phyloP scores from a whole-genome alignment of 2,329 filamentous ascomycete species.

The Ophiostoma sp. region DNA sequence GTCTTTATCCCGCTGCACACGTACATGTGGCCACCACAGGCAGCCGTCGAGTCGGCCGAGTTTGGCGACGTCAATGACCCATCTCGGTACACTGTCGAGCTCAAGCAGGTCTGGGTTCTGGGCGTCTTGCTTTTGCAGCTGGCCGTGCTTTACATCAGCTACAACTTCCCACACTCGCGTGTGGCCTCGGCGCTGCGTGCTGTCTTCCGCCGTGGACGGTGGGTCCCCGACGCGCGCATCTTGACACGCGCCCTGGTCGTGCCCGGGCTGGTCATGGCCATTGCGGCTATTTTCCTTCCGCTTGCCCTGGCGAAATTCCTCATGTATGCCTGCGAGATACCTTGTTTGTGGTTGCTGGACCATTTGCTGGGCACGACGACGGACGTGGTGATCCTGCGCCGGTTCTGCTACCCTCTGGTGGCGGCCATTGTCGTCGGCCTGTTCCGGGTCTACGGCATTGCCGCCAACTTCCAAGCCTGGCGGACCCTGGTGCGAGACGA shows the following conservation, averaged over 20 bases:
- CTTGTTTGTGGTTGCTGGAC: not conserved
- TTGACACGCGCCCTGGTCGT: constrained; percentile 84
- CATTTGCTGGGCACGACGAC: constrained; percentile 20
- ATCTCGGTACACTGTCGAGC: constrained; percentile 65
- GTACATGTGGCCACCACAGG: constrained; percentile 50
- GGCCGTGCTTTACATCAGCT: constrained; percentile 60
- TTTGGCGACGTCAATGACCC: constrained; percentile 9
- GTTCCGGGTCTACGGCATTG: constrained; percentile 47
- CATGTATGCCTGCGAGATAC: not conserved
- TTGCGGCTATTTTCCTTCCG: constrained; percentile 59
- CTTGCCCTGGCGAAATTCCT: not conserved
- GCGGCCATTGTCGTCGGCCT: constrained; percentile 46
- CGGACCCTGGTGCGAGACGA: constrained; percentile 81
- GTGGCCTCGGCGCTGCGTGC: constrained; percentile 69
- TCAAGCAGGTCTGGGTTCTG: constrained; percentile 91
- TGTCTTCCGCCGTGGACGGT: constrained; percentile 67
- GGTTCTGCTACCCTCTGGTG: constrained; percentile 65
- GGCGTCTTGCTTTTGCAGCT: constrained; percentile 88
- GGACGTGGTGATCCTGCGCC: constrained; percentile 40
- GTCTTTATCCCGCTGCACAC: constrained; percentile 81
- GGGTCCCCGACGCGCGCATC: constrained; percentile 75
- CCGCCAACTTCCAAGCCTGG: constrained; percentile 66
- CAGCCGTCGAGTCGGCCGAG: constrained; percentile 32
- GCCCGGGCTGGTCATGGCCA: constrained; percentile 60
- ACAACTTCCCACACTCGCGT: constrained; percentile 63